phyloP scores from a whole-genome alignment of 108 stramenopile species.

The Stephanodiscus minutulus region DNA sequence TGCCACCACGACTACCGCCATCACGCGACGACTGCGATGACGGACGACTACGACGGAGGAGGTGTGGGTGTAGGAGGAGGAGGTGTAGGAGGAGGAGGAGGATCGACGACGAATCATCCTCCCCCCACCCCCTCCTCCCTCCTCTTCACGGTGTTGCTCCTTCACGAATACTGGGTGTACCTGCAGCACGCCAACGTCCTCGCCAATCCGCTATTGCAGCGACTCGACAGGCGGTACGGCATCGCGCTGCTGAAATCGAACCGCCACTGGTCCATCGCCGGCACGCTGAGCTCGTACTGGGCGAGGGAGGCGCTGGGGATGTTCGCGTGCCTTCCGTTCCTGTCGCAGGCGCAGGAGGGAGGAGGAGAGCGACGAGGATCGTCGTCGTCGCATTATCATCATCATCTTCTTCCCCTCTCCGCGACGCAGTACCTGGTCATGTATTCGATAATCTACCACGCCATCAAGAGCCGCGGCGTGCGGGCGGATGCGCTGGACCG shows the following conservation, averaged over 20 bases:
- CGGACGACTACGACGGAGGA: neutral
- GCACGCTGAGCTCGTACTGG: constrained; percentile 56
- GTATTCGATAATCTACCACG: constrained; percentile 55
- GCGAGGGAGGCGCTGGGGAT: constrained; percentile 47
- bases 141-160: constrained; percentile 7
- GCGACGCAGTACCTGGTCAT: constrained; percentile 53
- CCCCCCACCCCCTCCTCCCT: neutral
- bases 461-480: constrained; percentile 55
- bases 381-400: neutral
- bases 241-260: constrained; percentile 50
- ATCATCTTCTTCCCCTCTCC: constrained; percentile 13
- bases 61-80: no score
- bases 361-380: neutral
- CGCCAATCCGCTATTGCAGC: constrained; percentile 51
- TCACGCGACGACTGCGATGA: no score
- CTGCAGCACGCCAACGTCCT: constrained; percentile 58
- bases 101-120: neutral
- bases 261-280: constrained; percentile 57
- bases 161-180: constrained; percentile 60
- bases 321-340: constrained; percentile 50
- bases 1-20: no score
- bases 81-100: neutral
- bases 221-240: constrained; percentile 56
- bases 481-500: constrained; percentile 44
- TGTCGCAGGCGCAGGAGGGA: no score